Conservation (phyloP, 2,329 filamentous ascomycete species). For the Emmonsia crescens region DNA sequence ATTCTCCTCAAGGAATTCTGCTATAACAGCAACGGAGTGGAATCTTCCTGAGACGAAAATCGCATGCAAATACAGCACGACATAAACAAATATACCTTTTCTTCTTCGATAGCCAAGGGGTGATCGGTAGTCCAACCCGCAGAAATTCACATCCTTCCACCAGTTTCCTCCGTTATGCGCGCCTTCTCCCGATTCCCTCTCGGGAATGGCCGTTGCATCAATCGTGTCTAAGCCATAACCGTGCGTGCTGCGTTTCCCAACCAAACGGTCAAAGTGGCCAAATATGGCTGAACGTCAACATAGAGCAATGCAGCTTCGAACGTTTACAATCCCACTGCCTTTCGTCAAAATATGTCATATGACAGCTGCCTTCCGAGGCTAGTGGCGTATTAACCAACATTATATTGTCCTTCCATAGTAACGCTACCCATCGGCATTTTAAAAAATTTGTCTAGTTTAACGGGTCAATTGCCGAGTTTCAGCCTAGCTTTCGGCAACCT, state of each 20-base stretch:
- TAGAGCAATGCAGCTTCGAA: neutral
- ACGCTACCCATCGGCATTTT: neutral
- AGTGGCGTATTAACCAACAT: neutral
- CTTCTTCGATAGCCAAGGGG: neutral
- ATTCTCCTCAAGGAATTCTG: neutral
- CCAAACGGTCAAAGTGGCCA: too few species aligned
- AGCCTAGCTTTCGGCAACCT: too few species aligned
- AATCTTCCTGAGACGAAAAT: neutral
- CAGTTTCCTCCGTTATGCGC: neutral
- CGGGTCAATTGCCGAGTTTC: neutral
- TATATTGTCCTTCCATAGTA: neutral
- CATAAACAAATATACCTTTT: neutral
- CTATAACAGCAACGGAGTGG: neutral
- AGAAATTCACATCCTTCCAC: neutral
- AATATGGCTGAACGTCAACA: neutral
- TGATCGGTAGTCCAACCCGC: neutral
- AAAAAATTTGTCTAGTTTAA: neutral
- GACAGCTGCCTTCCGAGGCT: neutral
- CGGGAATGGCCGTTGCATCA: neutral
- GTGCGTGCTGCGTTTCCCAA: neutral
- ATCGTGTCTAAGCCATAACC: neutral
- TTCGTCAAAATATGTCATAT: neutral
- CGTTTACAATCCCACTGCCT: too few species aligned
- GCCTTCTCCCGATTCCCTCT: neutral
- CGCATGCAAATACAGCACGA: neutral